These are phyloP conservation scores for Solanum pennellii DNA, from an alignment of 257 asterid species.

Conservation along the genomic window DNA sequence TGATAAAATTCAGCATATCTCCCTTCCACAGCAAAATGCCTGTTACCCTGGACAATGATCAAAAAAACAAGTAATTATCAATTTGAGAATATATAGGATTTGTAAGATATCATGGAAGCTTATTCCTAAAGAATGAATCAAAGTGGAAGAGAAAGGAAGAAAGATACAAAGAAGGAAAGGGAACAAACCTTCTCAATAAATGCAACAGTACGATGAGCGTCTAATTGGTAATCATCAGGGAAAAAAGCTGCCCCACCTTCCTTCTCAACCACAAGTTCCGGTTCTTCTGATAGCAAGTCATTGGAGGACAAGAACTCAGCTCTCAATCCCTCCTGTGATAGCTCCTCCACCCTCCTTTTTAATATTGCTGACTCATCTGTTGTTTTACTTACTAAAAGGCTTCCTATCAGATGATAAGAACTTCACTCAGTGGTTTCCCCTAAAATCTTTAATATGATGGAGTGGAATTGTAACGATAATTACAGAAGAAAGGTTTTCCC, in stretches of 20 bases:
- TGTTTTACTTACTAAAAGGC: constrained; percentile 78
- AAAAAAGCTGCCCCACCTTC: constrained; percentile 72
- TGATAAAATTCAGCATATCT: constrained; percentile 87
- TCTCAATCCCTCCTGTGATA: constrained; percentile 55
- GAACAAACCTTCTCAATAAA: constrained; percentile 60
- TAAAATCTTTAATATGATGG: neutral
- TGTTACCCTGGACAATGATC: constrained; percentile 46
- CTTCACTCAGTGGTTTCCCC: neutral
- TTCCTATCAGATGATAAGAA: constrained; percentile 35
- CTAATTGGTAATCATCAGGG: constrained; percentile 80
- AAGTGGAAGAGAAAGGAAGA: neutral
- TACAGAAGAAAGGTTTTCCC: neutral
- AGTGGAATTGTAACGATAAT: neutral
- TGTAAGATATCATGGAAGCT: neutral
- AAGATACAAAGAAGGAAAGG: neutral
- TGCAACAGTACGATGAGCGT: constrained; percentile 62
- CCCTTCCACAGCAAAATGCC: constrained; percentile 59
- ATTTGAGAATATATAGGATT: neutral
- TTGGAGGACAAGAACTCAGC: constrained; percentile 53
- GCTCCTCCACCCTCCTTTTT: constrained; percentile 44
- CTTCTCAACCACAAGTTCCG: constrained; percentile 59
- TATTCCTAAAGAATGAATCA: neutral
- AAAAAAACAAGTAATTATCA: constrained; percentile 1
- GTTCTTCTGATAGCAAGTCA: constrained; percentile 60
- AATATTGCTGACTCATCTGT: constrained; percentile 46